Base-by-base conservation (phyloP, 768 basidiomycete species). In the Trametes coccinea region DNA sequence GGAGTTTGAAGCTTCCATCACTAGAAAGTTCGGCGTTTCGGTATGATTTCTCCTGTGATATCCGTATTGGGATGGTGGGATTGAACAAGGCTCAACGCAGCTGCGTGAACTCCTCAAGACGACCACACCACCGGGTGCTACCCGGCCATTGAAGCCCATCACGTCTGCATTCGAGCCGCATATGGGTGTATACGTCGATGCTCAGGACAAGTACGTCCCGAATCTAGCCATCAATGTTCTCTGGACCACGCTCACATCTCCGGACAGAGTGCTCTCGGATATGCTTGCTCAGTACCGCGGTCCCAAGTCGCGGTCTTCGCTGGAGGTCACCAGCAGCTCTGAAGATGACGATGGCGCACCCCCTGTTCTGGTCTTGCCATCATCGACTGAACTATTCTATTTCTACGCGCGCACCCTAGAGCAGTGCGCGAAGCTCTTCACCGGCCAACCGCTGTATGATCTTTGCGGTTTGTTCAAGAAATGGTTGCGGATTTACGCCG, bases 401-500 rank as follows among this genome's bases (percentile, higher is more conserved):
- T 94, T 97, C 75, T 98, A 98, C 71, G 93, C 88, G 0, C 95
- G 98, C 72, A 95, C 89, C 57, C 76, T 99, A 39, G 97, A 98
- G 54, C 92, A 95, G 70, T 98, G 96, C 69, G 89, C 92, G 2
- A 95, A 92, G 69, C 78, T 97, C 3, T 95, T 92, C 9, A 92
- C 88, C 0, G 90, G 92, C 0, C 85, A 89, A 61, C 84, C 94
- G 4, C 75, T 99, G 63, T 90, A 86, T 72, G 93, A 96, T 66
- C 72, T 99, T 39, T 85, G 84, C 56, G 81, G 79, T 16, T 74
- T 99, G 41, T 93, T 93, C 70, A 93, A 88, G 72, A 98, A 98
- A 72, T 98, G 96, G 95, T 76, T 99, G 37, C 84, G 86, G 66
- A 86, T 95, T 45, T 99, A 96, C 77, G 95, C 96, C 50, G 93